These are phyloP conservation scores for Stagonosporopsis vannaccii DNA, from an alignment of 2,329 filamentous ascomycete genomes.

Conservation along the genomic window DNA sequence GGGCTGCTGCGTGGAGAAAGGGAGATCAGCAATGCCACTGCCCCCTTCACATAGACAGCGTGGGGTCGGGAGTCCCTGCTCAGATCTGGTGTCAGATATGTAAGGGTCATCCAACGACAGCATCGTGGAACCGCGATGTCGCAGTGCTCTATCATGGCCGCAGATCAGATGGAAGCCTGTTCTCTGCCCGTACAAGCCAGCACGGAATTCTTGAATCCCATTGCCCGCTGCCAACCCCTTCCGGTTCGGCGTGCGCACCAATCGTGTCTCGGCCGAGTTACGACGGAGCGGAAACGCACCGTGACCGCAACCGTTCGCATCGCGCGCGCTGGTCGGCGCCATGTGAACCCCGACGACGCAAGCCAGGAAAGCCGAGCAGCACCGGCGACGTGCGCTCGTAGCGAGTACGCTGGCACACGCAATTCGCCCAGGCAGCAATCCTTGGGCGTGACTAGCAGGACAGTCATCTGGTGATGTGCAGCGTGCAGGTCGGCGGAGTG, in stretches of 20 bases:
- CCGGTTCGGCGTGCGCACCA: constrained; percentile 9
- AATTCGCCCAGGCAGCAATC: constrained; percentile 10
- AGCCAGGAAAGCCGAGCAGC: constrained; percentile 10
- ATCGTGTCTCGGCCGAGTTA: constrained; percentile 26
- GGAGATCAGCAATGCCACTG: constrained; percentile 27
- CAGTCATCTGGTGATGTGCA: constrained; percentile 11
- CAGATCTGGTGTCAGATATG: constrained; percentile 17
- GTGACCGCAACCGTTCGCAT: constrained; percentile 16
- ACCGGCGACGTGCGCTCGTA: constrained; percentile 15
- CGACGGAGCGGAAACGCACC: constrained; percentile 26
- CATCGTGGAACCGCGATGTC: constrained; percentile 1
- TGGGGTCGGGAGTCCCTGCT: constrained; percentile 26
- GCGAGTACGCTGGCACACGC: constrained; percentile 17
- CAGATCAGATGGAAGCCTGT: constrained; percentile 10
- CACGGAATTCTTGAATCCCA: constrained; percentile 19
- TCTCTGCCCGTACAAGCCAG: neutral
- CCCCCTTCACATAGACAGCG: constrained; percentile 21
- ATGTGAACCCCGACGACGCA: constrained; percentile 16
- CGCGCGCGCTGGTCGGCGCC: constrained; percentile 11
- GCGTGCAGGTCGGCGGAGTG: constrained; percentile 17
- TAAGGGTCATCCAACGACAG: constrained; percentile 14
- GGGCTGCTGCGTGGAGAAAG: constrained; percentile 18
- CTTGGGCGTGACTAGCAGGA: constrained; percentile 7
- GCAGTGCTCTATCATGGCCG: constrained; percentile 4
- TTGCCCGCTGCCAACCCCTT: constrained; percentile 17